Percentiles rank a stretch among this genome's conserved stretches.
Conservation (phyloP, 305 asterid genomes). For the Solanum hybrid region DNA sequence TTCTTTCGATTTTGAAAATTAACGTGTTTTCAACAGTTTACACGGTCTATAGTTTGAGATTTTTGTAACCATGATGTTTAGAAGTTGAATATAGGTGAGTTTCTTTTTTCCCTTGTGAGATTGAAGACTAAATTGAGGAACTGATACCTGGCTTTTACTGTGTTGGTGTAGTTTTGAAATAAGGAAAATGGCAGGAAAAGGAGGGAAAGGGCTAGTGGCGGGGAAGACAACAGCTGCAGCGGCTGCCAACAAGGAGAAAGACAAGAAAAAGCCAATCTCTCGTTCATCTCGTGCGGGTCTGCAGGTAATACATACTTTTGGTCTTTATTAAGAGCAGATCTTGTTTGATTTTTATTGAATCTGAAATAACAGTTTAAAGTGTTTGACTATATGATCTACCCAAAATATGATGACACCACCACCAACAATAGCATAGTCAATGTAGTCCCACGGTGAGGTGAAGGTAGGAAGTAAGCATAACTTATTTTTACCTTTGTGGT, state of each 20-base stretch:
- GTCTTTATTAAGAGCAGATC: background rate
- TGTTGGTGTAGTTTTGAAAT: background rate
- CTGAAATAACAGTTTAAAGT: background rate
- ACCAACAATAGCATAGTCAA: background rate
- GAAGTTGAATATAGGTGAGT: background rate
- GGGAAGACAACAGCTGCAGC: slow-evolving; percentile 87
- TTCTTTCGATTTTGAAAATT: background rate
- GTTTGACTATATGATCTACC: background rate
- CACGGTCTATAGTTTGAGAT: background rate
- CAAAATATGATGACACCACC: background rate
- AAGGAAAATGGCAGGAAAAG: slow-evolving; percentile 80
- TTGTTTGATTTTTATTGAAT: background rate
- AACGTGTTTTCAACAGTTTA: background rate
- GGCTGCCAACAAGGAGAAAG: slow-evolving; percentile 77
- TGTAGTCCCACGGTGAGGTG: background rate
- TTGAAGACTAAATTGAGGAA: background rate
- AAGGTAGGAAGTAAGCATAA: background rate
- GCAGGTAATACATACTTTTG: slow-evolving; percentile 33
- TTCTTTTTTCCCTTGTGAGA: background rate
- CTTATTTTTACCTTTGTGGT: too few relatives aligned
- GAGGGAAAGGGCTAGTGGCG: slow-evolving; percentile 93
- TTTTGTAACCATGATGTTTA: background rate
- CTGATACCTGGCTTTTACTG: background rate
- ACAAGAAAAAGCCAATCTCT: slow-evolving; percentile 69
- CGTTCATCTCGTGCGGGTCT: slow-evolving; percentile 95